These are phyloP conservation scores for Colletotrichum somersetense DNA, from an alignment of 2,329 filamentous ascomycete genomes.

Conservation along the genomic window DNA sequence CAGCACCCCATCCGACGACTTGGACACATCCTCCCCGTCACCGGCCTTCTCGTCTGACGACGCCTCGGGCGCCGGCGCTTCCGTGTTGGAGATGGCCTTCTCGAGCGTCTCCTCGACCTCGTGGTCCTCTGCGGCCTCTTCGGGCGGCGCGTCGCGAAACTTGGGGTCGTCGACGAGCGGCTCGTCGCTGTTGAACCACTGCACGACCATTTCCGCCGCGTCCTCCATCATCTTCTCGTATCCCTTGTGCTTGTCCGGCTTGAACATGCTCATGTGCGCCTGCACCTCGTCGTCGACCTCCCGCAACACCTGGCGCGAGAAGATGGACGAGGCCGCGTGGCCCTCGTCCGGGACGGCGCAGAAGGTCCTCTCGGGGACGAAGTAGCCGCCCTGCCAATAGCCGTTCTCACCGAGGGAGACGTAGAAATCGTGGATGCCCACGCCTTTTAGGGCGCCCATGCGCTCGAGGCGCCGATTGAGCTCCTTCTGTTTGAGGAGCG, in stretches of 20 bases:
- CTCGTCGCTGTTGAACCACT: conserved; percentile 67
- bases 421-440: conserved; percentile 83
- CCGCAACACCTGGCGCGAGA: conserved; percentile 71
- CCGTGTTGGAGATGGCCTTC: conserved; percentile 45
- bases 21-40: conserved; percentile 40
- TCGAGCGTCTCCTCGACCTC: conserved; percentile 50
- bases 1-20: conserved; percentile 43
- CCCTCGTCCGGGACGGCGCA: conserved; percentile 75
- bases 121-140: conserved; percentile 50
- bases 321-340: conserved; percentile 56
- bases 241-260: conserved; percentile 69
- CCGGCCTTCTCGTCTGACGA: conserved; percentile 34
- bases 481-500: conserved; percentile 80
- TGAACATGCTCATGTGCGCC: conserved; percentile 78
- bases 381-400: conserved; percentile 70
- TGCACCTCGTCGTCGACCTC: conserved; percentile 77
- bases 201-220: conserved; percentile 67
- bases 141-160: conserved; percentile 55
- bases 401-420: conserved; percentile 80
- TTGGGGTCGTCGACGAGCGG: conserved; percentile 61
- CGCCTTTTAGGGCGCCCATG: conserved; percentile 69
- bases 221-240: conserved; percentile 74
- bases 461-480: conserved; percentile 75
- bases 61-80: conserved; percentile 41
- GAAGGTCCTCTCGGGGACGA: conserved; percentile 79